Conservation (phyloP, 805 yeast species). For the Saturnispora quitensis region DNA sequence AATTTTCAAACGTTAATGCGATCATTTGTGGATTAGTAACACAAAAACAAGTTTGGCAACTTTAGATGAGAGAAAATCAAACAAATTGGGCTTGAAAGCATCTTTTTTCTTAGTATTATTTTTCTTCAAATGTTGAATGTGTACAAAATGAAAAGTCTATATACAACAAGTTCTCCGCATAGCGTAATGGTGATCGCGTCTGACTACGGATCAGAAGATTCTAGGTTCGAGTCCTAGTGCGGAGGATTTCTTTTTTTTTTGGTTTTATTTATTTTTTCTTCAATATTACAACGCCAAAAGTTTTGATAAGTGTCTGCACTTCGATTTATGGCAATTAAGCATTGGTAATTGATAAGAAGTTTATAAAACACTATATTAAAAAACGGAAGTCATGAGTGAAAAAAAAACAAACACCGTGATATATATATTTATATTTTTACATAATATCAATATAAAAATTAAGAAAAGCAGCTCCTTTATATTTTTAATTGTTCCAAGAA, state of each 20-base stretch:
- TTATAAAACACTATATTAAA: not conserved
- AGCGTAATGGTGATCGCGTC: conserved; percentile 20
- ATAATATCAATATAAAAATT: not conserved
- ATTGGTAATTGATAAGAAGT: not conserved
- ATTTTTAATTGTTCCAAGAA: conserved; percentile 1
- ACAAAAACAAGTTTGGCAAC: too few relatives aligned
- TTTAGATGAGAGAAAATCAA: too few relatives aligned
- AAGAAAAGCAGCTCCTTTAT: not conserved
- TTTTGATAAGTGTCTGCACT: too few relatives aligned
- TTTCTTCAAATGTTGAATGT: too few relatives aligned
- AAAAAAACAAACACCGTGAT: not conserved
- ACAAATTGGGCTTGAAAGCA: too few relatives aligned
- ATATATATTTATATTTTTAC: not conserved
- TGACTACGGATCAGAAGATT: conserved; percentile 20
- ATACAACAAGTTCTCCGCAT: conserved; percentile 10
- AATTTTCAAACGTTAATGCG: too few relatives aligned
- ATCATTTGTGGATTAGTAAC: too few relatives aligned
- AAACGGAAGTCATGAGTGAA: not conserved
- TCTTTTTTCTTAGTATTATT: too few relatives aligned
- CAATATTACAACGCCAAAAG: not conserved
- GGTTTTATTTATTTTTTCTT: not conserved
- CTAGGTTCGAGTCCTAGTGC: conserved; percentile 19
- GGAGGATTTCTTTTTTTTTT: conserved; percentile 9
- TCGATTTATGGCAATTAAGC: too few relatives aligned
- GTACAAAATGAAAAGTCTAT: not conserved